A percentile compares a stretch with the other conserved stretches of the same genome.
Conservation (phyloP, 2,329 filamentous ascomycete species). For the Neonectria faginata region DNA sequence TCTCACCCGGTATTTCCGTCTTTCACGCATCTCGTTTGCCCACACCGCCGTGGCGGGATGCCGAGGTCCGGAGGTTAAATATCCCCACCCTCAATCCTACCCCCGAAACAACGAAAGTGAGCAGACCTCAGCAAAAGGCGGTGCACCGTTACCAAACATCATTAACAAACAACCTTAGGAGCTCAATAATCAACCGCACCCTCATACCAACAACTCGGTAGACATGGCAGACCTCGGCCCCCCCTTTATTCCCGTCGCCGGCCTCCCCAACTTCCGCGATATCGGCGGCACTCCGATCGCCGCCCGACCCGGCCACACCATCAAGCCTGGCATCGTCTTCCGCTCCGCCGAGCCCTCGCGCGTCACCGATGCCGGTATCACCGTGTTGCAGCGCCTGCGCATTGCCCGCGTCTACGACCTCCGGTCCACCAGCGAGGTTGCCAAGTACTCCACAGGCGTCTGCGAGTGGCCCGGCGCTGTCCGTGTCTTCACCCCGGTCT, state of each 20-base stretch:
- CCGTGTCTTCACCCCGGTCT: constrained; percentile 72
- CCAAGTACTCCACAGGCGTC: constrained; percentile 52
- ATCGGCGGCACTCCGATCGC: constrained; percentile 65
- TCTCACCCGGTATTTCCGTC: neutral
- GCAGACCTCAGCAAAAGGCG: neutral
- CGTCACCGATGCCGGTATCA: constrained; percentile 65
- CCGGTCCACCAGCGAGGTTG: constrained; percentile 70
- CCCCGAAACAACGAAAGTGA: neutral
- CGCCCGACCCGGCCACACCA: constrained; percentile 64
- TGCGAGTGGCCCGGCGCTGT: constrained; percentile 57
- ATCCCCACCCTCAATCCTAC: neutral
- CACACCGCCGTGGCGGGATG: neutral
- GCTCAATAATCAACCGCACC: neutral
- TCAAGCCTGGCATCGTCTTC: constrained; percentile 70
- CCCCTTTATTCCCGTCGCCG: constrained; percentile 64
- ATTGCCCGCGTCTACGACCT: constrained; percentile 77
- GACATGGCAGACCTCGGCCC: constrained; percentile 48
- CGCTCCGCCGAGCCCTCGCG: constrained; percentile 75
- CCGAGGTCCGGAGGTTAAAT: neutral
- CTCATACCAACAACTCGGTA: constrained; percentile 4
- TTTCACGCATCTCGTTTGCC: neutral
- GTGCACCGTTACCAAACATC: neutral
- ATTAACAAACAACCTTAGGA: neutral
- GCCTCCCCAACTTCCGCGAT: constrained; percentile 77
- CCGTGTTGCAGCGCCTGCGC: constrained; percentile 64